These are phyloP conservation scores for Aristolochia fimbriata DNA, from an alignment of 164 flowering plant species.

Conservation along the genomic window DNA sequence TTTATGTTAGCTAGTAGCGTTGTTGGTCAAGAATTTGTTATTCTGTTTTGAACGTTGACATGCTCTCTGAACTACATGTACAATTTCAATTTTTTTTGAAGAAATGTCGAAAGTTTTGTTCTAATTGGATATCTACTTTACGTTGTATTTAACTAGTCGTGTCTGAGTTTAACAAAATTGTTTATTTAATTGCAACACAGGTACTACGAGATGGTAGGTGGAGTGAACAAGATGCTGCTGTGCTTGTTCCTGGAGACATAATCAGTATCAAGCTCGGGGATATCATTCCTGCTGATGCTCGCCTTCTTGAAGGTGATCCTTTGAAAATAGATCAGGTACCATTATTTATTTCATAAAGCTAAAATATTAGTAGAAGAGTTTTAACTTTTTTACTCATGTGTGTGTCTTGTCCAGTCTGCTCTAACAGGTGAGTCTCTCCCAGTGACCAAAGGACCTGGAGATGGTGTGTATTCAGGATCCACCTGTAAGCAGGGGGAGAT, in stretches of 20 bases:
- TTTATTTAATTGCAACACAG: constrained; percentile 19
- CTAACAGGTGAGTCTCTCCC: constrained; percentile 37
- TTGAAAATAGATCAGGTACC: constrained; percentile 79
- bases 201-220: constrained; percentile 80
- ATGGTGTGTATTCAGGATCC: constrained; percentile 37
- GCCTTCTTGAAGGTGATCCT: constrained; percentile 86
- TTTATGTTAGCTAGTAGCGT: neutral
- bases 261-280: constrained; percentile 81
- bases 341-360: no score
- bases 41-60: no score
- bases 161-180: neutral
- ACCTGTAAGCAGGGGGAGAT: constrained; percentile 38
- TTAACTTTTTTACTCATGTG: neutral
- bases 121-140: no score
- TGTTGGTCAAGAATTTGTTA: no score
- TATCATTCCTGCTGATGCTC: constrained; percentile 89
- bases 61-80: no score
- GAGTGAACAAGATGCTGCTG: constrained; percentile 71
- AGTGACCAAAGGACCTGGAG: constrained; percentile 34
- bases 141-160: no score
- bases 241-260: constrained; percentile 90
- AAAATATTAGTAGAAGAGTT: no score
- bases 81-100: no score
- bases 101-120: neutral
- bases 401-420: constrained; percentile 21